Conservation (phyloP, 2,329 filamentous ascomycete genomes). For the Colletotrichum cordylinicola region DNA sequence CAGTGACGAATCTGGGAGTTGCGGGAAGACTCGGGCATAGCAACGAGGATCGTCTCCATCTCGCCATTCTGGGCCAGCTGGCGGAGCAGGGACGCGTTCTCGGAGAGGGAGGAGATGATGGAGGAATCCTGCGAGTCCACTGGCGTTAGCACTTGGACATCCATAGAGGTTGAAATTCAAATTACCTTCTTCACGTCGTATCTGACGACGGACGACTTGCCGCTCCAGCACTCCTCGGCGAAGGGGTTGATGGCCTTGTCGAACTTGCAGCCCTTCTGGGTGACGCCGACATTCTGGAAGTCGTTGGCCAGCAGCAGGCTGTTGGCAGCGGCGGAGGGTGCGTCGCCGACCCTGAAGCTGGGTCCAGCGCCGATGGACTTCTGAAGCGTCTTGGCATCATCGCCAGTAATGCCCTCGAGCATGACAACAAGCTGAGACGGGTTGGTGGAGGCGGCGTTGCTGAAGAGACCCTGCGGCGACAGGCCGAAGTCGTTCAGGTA, state of each 20-base stretch:
- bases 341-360: constrained; percentile 55
- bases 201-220: constrained; percentile 45
- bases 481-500: constrained; percentile 68
- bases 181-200: constrained; percentile 51
- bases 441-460: constrained; percentile 32
- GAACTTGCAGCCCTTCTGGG: constrained; percentile 41
- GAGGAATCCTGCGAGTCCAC: constrained; percentile 28
- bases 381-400: constrained; percentile 47
- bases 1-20: constrained; percentile 42
- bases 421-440: constrained; percentile 64
- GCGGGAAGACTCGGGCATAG: constrained; percentile 55
- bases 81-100: constrained; percentile 49
- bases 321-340: constrained; percentile 49
- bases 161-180: neutral
- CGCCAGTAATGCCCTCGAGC: constrained; percentile 59
- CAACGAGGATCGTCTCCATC: constrained; percentile 62
- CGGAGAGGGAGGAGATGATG: constrained; percentile 47
- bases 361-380: constrained; percentile 47
- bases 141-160: neutral
- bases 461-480: constrained; percentile 56
- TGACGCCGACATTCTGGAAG: constrained; percentile 43
- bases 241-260: constrained; percentile 46
- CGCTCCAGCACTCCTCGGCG: constrained; percentile 51
- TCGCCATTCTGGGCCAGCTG: constrained; percentile 52
- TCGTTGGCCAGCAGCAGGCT: constrained; percentile 47